phyloP scores from a whole-genome alignment of 2,329 filamentous ascomycete genomes.

The Huntiella moniliformis region DNA sequence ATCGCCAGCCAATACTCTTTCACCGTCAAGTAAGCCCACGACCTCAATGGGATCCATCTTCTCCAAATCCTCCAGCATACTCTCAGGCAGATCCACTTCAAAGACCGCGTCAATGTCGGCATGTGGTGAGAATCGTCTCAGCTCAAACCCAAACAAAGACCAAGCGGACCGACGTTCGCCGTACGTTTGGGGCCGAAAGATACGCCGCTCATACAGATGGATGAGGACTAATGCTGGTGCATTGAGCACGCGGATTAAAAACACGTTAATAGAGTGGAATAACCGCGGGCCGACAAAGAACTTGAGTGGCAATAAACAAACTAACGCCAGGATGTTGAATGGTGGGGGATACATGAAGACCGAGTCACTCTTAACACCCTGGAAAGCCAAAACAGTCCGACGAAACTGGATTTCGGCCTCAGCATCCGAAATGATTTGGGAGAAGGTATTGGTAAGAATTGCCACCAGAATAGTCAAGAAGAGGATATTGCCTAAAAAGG shows the following conservation, averaged over 20 bases:
- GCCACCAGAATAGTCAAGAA: slow-evolving; percentile 59
- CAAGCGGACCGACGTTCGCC: slow-evolving; percentile 1
- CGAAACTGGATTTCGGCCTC: slow-evolving; percentile 54
- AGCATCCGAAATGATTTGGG: slow-evolving; percentile 48
- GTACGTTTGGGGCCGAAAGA: slow-evolving; percentile 18
- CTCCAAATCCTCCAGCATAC: slow-evolving; percentile 19
- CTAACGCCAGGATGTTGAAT: slow-evolving; percentile 48
- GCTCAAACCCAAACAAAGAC: slow-evolving; percentile 21
- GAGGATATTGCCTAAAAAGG: slow-evolving; percentile 55
- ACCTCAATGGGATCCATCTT: slow-evolving; percentile 19
- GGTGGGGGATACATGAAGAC: slow-evolving; percentile 52
- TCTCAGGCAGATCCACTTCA: slow-evolving; percentile 35
- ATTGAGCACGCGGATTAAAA: slow-evolving; percentile 43
- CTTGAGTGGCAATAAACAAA: slow-evolving; percentile 46
- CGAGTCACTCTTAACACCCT: slow-evolving; percentile 54
- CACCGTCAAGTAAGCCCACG: slow-evolving; percentile 19
- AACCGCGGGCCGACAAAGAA: slow-evolving; percentile 39
- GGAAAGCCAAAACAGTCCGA: slow-evolving; percentile 51
- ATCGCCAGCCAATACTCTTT: slow-evolving; percentile 12
- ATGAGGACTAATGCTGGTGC: slow-evolving; percentile 43
- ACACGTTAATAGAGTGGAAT: slow-evolving; percentile 57
- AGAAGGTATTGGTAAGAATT: slow-evolving; percentile 55
- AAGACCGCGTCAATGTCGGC: slow-evolving; percentile 42
- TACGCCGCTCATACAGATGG: slow-evolving; percentile 39
- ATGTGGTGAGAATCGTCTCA: slow-evolving; percentile 34